Evolutionary conservation across 2,329 filamentous ascomycete species (phyloP).

Genomic region (Calcarisporium arbuscula): DNA sequence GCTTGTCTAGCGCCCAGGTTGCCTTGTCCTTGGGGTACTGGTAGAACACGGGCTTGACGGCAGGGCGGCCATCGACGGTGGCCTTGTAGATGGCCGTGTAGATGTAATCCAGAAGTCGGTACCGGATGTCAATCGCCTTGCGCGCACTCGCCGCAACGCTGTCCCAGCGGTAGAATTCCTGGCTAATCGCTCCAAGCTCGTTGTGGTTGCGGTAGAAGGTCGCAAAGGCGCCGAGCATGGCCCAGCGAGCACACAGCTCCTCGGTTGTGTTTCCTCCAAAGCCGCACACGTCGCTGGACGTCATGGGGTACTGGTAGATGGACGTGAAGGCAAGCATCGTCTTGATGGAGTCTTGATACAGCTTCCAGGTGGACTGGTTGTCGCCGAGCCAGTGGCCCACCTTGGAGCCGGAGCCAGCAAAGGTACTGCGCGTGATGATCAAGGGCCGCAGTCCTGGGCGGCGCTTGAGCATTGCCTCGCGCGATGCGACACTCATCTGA

Average conservation of each 20-base stretch:
- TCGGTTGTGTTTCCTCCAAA: conserved; percentile 59
- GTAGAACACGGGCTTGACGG: conserved; percentile 64
- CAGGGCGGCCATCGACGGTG: conserved; percentile 49
- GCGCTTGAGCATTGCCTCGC: conserved; percentile 58
- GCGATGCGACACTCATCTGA: conserved; percentile 65
- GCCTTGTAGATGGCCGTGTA: conserved; percentile 62
- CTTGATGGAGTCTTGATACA: conserved; percentile 53
- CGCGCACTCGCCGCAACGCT: conserved; percentile 53
- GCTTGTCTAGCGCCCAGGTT: conserved; percentile 35
- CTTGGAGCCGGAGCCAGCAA: conserved; percentile 62
- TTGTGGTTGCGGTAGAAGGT: conserved; percentile 66
- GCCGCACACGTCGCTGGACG: conserved; percentile 70
- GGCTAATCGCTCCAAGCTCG: conserved; percentile 31
- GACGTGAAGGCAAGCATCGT: conserved; percentile 55
- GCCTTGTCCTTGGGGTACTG: conserved; percentile 48
- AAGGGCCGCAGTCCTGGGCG: conserved; percentile 60
- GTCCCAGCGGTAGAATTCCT: conserved; percentile 64
- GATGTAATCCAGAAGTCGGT: conserved; percentile 65
- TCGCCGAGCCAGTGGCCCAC: conserved; percentile 54
- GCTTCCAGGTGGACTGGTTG: conserved; percentile 41
- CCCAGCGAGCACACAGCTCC: conserved; percentile 60
- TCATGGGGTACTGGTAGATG: conserved; percentile 64
- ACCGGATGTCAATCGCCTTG: conserved; percentile 62
- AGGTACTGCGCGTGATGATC: conserved; percentile 71
- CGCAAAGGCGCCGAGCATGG: conserved; percentile 57